Base-by-base conservation (phyloP, 257 asterid species). In the Phtheirospermum japonicum region DNA sequence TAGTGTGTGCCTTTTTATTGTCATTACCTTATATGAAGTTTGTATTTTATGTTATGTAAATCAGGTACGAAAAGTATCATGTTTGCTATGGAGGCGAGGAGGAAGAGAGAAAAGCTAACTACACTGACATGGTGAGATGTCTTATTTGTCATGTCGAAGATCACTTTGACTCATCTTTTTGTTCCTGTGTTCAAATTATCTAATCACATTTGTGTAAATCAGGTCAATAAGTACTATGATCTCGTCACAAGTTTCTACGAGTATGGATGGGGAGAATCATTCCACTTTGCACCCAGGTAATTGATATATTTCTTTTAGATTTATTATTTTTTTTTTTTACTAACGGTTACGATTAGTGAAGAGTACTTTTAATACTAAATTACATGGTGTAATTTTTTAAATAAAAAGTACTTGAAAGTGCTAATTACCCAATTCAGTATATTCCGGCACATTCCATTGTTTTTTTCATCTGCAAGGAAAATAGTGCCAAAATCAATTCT, bases 211-310 rank as follows among this genome's bases (percentile, higher is more conserved):
- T 36, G 42, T 36, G 28, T 1, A 23, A 23, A 36, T n/a, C 87
- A 92, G 99, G 97, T 92, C 23, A 92, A 92, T 63, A 92, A 89
- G 74, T 92, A 92, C 77, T 92, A 92, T 75, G 97, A 92, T 79
- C 99, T 92, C 58, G 96, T 80, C 58, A 92, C 99, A 70, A 92
- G 99, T 80, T 92, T 92, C 89, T 92, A 92, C 4, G 99, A 92
- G 77, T 92, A 92, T 68, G 99, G 99, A 59, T 89, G 99, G 99
- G 99, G 99, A 70, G 95, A 92, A 73, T 92, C 97, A 52, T 92
- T 92, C 82, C 99, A 92, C 74, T 92, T 92, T 72, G 99, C 99
- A 6, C 96, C 93, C 72, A 86, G 99, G 99, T 85, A 51, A 70
- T 20, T 40, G 11, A 13, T 46, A 23, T 13, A 14, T 32, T 36